Evolutionary conservation across 805 yeast species (phyloP), one percentile per base, ranked within the genome.

Genomic region (Lipomyces oligophaga): DNA sequence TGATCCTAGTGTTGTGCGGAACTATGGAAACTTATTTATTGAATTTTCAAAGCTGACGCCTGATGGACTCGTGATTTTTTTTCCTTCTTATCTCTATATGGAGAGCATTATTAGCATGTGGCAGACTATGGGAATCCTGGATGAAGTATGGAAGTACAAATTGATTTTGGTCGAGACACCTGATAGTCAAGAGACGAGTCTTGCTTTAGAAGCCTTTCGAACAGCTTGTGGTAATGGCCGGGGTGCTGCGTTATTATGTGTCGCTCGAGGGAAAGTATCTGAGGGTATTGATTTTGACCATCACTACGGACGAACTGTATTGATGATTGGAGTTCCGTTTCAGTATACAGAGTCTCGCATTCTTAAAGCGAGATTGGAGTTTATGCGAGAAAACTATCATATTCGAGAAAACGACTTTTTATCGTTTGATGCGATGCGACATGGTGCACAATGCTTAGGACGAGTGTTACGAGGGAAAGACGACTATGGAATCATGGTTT

Each of bases 271-370:
- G 6, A 93, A 93, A 63, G 98, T 93, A 1, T 85, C 95, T 0
- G 99, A 93, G 67, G 99, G 99, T 52, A 93, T 93, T 58, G 99
- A 93, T 87, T 93, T 93, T 70, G 97, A 93, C 63, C 96, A 93
- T 64, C 98, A 93, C 56, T 93, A 85, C 65, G 99, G 98, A 11
- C 78, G 99, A 61, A 87, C 97, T 0, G 99, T 93, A 52, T 72
- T 93, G 51, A 90, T 93, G 97, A 90, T 93, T 67, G 99, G 99
- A 13, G 95, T 93, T 56, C 99, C 99, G 0, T 93, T 93, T 75
- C 99, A 93, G 73, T 93, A 93, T 66, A 93, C 99, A 0, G 98
- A 93, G 63, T 89, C 97, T 3, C 80, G 97, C 61, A 93, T 93
- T 55, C 72, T 93, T 60, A 93, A 93, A 59, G 98, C 99, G 0